phyloP scores from a whole-genome alignment of 306 rosid genomes.

The Cicer pinnatifidum region DNA sequence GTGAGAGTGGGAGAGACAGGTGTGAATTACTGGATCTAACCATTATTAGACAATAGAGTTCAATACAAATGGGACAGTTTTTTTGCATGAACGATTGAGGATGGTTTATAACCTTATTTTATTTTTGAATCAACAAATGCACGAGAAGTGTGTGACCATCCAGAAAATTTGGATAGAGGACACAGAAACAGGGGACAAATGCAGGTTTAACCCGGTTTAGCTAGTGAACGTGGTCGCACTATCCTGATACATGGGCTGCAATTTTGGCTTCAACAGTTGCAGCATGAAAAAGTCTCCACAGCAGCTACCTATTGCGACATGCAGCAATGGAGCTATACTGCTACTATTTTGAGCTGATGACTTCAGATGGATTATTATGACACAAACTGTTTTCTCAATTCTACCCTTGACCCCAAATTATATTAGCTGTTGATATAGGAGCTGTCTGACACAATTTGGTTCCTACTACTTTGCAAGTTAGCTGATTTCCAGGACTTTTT shows the following conservation, averaged over 20 bases:
- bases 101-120: no score
- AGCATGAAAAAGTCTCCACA: no score
- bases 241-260: not conserved
- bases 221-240: not conserved
- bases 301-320: not conserved
- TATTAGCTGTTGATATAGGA: slow-evolving; percentile 13
- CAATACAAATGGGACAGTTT: not conserved
- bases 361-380: not conserved
- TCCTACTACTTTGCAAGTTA: not conserved
- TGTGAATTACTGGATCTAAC: not conserved
- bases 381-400: slow-evolving; percentile 3
- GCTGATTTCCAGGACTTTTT: not conserved
- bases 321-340: not conserved
- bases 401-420: not conserved
- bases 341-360: not conserved
- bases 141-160: no score
- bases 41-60: not conserved
- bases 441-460: not conserved
- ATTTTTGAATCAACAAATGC: no score
- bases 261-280: not conserved
- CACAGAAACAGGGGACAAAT: not conserved
- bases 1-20: not conserved
- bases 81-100: not conserved
- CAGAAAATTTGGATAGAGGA: no score
- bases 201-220: not conserved